Percentiles rank a stretch among this genome's conserved stretches.
Evolutionary conservation across 305 asterid species (phyloP).

Genomic region (Lippia alba): DNA sequence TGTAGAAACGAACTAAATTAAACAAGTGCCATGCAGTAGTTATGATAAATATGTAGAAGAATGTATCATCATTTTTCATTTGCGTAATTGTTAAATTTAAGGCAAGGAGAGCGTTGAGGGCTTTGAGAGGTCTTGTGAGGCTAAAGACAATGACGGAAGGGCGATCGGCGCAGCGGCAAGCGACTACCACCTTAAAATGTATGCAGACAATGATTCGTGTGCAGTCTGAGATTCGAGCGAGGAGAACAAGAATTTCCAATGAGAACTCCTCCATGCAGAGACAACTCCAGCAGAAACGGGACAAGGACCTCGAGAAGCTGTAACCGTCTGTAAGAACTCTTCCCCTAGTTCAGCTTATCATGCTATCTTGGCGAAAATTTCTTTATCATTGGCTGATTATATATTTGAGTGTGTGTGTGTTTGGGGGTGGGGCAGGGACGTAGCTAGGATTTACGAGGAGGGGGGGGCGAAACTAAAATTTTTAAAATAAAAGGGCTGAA

Average conservation of each 20-base stretch:
- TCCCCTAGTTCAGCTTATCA: too few species aligned
- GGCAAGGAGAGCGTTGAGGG: constrained; percentile 90
- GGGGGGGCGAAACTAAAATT: too few species aligned
- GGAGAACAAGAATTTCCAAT: constrained; percentile 70
- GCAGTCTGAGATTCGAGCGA: constrained; percentile 71
- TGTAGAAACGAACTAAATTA: too few species aligned
- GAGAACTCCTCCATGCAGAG: constrained; percentile 67
- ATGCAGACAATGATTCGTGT: constrained; percentile 80
- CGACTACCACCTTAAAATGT: constrained; percentile 62
- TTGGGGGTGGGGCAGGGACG: too few species aligned
- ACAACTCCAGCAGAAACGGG: constrained; percentile 75
- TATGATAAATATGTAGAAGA: background rate
- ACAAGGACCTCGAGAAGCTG: constrained; percentile 69
- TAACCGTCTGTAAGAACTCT: constrained; percentile 59
- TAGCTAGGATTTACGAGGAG: too few species aligned
- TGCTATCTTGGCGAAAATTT: background rate
- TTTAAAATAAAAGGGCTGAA: too few species aligned
- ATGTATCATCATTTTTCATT: background rate
- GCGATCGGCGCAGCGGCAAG: constrained; percentile 77
- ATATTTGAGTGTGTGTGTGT: too few species aligned
- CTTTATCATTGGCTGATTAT: background rate
- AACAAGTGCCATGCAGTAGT: background rate
- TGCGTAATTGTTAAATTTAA: constrained; percentile 31
- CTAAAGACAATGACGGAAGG: constrained; percentile 74
- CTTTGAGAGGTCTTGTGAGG: constrained; percentile 84